These are phyloP conservation scores for Hordeum vulgare DNA, from an alignment of 176 grass and related monocot species.

Conservation along the genomic window MorexV3_pseudomolecules_assembly NC_058523.1:340556683-340557182, in stretches of 20 bases:
- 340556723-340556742: not conserved
- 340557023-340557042: not conserved
- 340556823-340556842: not conserved
- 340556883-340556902: not conserved
- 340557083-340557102: not conserved
- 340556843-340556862: constrained; percentile 4
- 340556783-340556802: not conserved
- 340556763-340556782: not conserved
- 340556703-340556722: not conserved
- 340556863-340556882: not conserved
- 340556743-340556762: not conserved
- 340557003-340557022: not conserved
- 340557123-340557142: not conserved
- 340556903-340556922: not conserved
- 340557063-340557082: not conserved
- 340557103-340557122: not conserved
- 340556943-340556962: not conserved
- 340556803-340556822: not conserved
- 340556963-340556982: not conserved
- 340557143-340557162: constrained; percentile 6
- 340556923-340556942: not conserved
- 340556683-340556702: not conserved
- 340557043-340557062: not conserved
- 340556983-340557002: not conserved
- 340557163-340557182: not conserved